Percentiles rank a stretch among this genome's conserved stretches.
Evolutionary conservation across 108 stramenopile species (phyloP).

Genomic region (Pseudonitzschia multiseries): DNA sequence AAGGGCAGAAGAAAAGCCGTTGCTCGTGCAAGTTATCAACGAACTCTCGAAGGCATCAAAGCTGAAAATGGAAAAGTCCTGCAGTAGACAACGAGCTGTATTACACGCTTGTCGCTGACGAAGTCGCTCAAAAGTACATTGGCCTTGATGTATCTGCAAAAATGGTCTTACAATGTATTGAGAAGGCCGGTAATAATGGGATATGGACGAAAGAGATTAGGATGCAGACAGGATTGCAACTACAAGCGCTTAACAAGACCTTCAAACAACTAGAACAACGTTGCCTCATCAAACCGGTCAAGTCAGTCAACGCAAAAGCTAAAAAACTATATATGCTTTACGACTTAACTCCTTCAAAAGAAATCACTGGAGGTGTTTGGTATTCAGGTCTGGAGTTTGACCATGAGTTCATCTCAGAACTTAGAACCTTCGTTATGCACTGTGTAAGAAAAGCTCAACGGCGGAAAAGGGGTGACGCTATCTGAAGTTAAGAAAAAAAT

Average conservation of each 20-base stretch:
- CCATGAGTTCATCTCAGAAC: slow-evolving; percentile 93
- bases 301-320: slow-evolving; percentile 92
- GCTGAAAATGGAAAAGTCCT: slow-evolving; percentile 70
- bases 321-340: slow-evolving; percentile 98
- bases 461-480: slow-evolving; percentile 65
- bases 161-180: slow-evolving; percentile 93
- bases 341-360: slow-evolving; percentile 92
- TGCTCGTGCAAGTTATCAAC: slow-evolving; percentile 76
- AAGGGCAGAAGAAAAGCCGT: slow-evolving; percentile 37
- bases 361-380: slow-evolving; percentile 98
- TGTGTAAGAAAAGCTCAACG: slow-evolving; percentile 67
- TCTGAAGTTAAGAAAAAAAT: slow-evolving; percentile 68
- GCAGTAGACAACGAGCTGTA: slow-evolving; percentile 52
- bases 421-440: slow-evolving; percentile 80
- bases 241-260: slow-evolving; percentile 90
- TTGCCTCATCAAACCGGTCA: slow-evolving; percentile 92
- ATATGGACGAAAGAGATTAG: slow-evolving; percentile 98
- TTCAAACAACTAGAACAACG: slow-evolving; percentile 92
- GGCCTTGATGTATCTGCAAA: slow-evolving; percentile 81
- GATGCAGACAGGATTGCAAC: slow-evolving; percentile 85
- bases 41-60: slow-evolving; percentile 62
- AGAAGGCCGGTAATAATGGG: slow-evolving; percentile 89
- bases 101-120: slow-evolving; percentile 65
- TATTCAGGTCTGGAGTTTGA: slow-evolving; percentile 96
- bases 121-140: slow-evolving; percentile 67